Evolutionary conservation across 495 filamentous ascomycete species (phyloP).

Genomic region (Friedmanniomyces simplex): DNA sequence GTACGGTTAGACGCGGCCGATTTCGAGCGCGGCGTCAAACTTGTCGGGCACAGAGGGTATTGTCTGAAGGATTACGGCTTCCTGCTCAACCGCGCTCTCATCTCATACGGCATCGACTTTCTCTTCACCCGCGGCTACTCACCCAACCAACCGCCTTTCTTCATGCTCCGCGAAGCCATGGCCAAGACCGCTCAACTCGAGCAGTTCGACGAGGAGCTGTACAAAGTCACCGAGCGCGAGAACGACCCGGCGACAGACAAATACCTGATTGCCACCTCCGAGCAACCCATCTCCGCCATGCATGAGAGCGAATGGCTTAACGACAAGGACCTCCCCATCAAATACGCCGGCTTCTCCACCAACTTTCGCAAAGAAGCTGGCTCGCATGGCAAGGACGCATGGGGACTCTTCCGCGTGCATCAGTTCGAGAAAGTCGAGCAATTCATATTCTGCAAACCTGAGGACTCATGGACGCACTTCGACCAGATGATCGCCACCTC

Average conservation of each 20-base stretch:
- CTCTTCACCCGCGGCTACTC: constrained; percentile 66
- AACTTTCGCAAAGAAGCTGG: constrained; percentile 95
- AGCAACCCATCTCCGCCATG: constrained; percentile 86
- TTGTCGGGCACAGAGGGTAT: constrained; percentile 92
- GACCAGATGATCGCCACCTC: constrained; percentile 82
- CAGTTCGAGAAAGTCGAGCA: constrained; percentile 99
- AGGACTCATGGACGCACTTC: constrained; percentile 88
- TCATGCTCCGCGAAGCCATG: constrained; percentile 95
- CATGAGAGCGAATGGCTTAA: constrained; percentile 91
- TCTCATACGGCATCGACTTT: constrained; percentile 91
- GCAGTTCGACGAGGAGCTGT: constrained; percentile 93
- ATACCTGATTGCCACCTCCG: constrained; percentile 94
- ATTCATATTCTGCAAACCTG: constrained; percentile 87
- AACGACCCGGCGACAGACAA: constrained; percentile 78
- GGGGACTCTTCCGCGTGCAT: constrained; percentile 97
- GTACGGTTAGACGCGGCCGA: constrained; percentile 83
- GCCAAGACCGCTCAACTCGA: constrained; percentile 97
- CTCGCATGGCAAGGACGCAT: constrained; percentile 84
- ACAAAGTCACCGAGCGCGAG: constrained; percentile 82
- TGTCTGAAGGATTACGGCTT: constrained; percentile 82
- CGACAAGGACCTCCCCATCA: constrained; percentile 74
- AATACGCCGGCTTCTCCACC: constrained; percentile 87
- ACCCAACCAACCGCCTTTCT: constrained; percentile 85
- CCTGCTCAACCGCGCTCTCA: constrained; percentile 83
- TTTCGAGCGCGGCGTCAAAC: constrained; percentile 82